These are phyloP conservation scores for Cylindrotheca fusiformis DNA, from an alignment of 108 stramenopile species.

Conservation along the genomic window DNA sequence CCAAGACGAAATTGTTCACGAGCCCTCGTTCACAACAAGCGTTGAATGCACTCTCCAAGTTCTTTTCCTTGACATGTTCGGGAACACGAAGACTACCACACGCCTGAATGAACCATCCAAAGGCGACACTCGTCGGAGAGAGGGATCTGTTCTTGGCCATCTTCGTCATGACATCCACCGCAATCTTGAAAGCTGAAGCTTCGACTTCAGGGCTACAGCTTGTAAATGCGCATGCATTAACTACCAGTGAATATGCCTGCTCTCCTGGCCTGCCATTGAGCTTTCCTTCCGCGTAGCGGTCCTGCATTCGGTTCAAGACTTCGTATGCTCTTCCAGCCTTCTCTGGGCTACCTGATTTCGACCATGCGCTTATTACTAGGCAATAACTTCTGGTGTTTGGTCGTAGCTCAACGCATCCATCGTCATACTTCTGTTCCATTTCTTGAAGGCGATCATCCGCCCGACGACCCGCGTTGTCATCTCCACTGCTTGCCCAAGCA, in stretches of 20 bases:
- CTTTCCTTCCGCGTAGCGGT: constrained; percentile 39
- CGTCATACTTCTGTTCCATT: constrained; percentile 53
- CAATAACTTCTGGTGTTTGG: constrained; percentile 55
- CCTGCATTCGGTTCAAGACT: constrained; percentile 55
- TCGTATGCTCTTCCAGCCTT: constrained; percentile 57
- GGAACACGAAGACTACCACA: constrained; percentile 57
- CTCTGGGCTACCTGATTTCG: constrained; percentile 36
- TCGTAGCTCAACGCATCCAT: constrained; percentile 28
- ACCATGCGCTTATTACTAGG: constrained; percentile 53
- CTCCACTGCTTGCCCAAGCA: constrained; percentile 53
- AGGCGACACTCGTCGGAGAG: constrained; percentile 37
- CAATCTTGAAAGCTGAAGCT: constrained; percentile 58
- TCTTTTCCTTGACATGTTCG: constrained; percentile 24
- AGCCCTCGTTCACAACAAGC: constrained; percentile 53
- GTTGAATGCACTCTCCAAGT: constrained; percentile 40
- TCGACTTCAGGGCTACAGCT: constrained; percentile 29
- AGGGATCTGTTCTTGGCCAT: constrained; percentile 27
- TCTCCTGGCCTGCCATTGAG: constrained; percentile 34
- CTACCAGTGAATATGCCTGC: constrained; percentile 60
- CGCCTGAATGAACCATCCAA: constrained; percentile 72
- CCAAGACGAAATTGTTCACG: constrained; percentile 67
- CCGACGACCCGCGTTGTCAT: constrained; percentile 49
- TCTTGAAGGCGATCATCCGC: constrained; percentile 40
- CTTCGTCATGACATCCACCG: constrained; percentile 42
- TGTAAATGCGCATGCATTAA: constrained; percentile 70